These are phyloP conservation scores for Mortierella sp. DNA, from an alignment of 371 early-diverging fungal genomes.

Conservation along the genomic window DNA sequence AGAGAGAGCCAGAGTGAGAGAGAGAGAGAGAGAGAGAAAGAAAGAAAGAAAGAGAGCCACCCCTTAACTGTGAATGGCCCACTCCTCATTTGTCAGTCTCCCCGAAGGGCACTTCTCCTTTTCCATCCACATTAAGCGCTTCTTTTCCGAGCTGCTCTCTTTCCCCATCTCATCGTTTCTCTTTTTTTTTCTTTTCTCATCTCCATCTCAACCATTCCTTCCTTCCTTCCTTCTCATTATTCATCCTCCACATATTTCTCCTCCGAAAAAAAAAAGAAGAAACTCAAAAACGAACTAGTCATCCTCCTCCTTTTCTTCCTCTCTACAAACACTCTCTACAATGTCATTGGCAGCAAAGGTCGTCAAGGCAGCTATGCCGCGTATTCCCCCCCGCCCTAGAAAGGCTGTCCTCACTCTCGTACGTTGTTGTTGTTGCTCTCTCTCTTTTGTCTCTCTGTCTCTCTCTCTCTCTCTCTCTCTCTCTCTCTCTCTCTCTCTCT, in stretches of 20 bases:
- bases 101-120: no score
- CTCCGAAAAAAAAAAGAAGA: no score
- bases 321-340: not conserved
- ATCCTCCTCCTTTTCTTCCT: not conserved
- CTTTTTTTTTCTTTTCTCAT: not conserved
- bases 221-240: not conserved
- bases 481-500: not conserved
- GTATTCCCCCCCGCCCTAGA: slow-evolving; percentile 40
- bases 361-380: slow-evolving; percentile 41
- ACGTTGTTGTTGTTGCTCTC: slow-evolving; percentile 8
- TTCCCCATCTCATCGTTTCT: slow-evolving; percentile 1
- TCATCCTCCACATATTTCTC: not conserved
- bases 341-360: slow-evolving; percentile 48
- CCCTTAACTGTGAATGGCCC: no score
- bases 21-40: no score
- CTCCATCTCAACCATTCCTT: not conserved
- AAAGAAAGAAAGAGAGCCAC: no score
- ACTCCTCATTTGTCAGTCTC: no score
- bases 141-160: not conserved
- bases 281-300: no score
- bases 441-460: not conserved
- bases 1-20: no score
- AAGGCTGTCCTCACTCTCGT: slow-evolving; percentile 53
- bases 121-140: no score
- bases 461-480: not conserved